phyloP scores from a whole-genome alignment of 2,329 filamentous ascomycete species.

The Celoporthe dispersa region DNA sequence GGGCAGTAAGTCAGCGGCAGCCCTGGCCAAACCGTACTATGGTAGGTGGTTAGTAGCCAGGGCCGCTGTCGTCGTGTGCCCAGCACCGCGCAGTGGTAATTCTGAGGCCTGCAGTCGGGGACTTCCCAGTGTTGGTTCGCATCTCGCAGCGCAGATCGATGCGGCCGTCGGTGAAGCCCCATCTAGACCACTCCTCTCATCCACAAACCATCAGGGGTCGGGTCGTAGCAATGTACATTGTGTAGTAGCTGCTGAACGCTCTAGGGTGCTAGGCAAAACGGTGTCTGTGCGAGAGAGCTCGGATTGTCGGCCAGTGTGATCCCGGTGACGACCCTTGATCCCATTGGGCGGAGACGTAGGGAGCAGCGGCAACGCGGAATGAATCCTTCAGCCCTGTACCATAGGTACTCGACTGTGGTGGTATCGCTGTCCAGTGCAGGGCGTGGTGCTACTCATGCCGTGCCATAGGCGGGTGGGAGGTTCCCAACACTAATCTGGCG shows the following conservation, averaged over 20 bases:
- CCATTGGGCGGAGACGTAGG: background rate
- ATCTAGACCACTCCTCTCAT: background rate
- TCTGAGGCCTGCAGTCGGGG: background rate
- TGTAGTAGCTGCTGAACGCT: background rate
- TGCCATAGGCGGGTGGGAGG: background rate
- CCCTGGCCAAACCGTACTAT: background rate
- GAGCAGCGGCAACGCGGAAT: conserved; percentile 7
- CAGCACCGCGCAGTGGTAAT: background rate
- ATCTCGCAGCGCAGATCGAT: background rate
- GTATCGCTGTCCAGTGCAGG: background rate
- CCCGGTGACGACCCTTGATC: background rate
- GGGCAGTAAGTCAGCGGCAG: background rate
- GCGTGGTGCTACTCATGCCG: background rate
- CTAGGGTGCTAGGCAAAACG: background rate
- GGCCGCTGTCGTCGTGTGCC: too few relatives aligned
- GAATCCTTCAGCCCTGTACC: conserved; percentile 2
- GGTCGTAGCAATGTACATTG: background rate
- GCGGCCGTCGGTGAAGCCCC: conserved; percentile 1
- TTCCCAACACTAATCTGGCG: background rate
- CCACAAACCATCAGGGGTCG: background rate
- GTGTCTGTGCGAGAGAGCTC: background rate
- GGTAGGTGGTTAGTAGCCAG: background rate
- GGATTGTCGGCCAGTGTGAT: background rate
- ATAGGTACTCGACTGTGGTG: background rate
- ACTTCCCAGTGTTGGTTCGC: background rate